Evolutionary conservation across 177 flowering plant species (phyloP).

Genomic region (Vitis hybrid): DNA sequence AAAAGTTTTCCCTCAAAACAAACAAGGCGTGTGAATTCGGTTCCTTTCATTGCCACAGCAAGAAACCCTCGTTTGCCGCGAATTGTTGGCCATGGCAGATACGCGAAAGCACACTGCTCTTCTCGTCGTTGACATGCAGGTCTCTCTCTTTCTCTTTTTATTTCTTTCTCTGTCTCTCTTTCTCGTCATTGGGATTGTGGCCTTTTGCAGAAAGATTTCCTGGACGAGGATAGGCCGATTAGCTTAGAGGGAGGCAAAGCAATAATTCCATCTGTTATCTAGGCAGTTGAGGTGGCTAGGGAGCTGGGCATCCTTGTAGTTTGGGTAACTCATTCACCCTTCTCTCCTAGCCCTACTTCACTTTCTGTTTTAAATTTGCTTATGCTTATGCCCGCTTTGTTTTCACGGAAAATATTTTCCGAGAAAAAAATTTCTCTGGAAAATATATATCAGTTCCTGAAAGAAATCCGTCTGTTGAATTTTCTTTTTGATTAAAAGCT

Average conservation of each 20-base stretch:
- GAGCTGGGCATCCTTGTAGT: slow-evolving; percentile 53
- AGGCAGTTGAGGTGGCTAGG: slow-evolving; percentile 66
- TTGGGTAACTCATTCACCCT: slow-evolving; percentile 50
- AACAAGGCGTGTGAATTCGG: too few species aligned
- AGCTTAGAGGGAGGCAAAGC: slow-evolving; percentile 59
- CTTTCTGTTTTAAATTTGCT: background rate
- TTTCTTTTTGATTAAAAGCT: too few species aligned
- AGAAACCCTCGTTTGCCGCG: too few species aligned
- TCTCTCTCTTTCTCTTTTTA: slow-evolving; percentile 12
- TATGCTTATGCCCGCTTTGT: background rate
- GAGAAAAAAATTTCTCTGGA: background rate
- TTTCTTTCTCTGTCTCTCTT: background rate
- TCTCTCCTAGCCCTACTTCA: background rate
- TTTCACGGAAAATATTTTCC: background rate
- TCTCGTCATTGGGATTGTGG: background rate
- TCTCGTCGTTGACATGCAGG: slow-evolving; percentile 73
- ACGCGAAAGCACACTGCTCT: slow-evolving; percentile 49
- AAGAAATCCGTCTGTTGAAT: too few species aligned
- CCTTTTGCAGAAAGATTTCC: slow-evolving; percentile 63
- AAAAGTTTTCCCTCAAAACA: too few species aligned
- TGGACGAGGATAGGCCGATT: slow-evolving; percentile 36
- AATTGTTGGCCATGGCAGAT: slow-evolving; percentile 18
- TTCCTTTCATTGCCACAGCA: too few species aligned
- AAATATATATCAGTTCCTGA: background rate
- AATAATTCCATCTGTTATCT: slow-evolving; percentile 68